Percentiles rank a stretch among this genome's conserved stretches.
phyloP scores from a whole-genome alignment of 495 filamentous ascomycete species.

The Apiosordaria backusii region DNA sequence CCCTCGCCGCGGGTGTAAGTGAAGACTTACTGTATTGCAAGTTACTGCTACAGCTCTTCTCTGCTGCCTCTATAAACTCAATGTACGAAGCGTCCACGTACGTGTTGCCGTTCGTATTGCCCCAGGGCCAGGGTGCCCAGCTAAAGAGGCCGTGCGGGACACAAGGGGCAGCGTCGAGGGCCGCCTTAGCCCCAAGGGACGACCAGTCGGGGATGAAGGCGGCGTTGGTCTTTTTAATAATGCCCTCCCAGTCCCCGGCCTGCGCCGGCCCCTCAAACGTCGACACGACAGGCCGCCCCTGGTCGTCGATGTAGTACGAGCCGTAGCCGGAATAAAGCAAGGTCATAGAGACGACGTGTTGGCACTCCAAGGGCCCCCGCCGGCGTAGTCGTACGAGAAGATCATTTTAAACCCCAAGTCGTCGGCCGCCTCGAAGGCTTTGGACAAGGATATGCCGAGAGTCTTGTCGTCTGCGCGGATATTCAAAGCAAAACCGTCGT shows the following conservation, averaged over 20 bases:
- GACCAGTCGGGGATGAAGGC: constrained; percentile 33
- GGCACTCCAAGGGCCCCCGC: constrained; percentile 25
- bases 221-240: constrained; percentile 28
- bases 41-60: background rate
- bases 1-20: background rate
- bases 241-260: constrained; percentile 26
- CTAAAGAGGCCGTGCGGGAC: constrained; percentile 35
- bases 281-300: constrained; percentile 28
- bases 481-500: background rate
- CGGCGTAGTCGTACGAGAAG: constrained; percentile 41
- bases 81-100: constrained; percentile 19
- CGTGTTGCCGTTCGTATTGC: constrained; percentile 49
- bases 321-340: constrained; percentile 25
- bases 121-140: constrained; percentile 41
- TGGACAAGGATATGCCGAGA: background rate
- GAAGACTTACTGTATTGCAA: background rate
- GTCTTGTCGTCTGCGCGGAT: background rate
- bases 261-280: constrained; percentile 30
- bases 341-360: constrained; percentile 17
- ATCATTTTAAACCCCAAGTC: constrained; percentile 34
- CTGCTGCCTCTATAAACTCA: no score
- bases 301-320: constrained; percentile 31
- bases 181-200: constrained; percentile 19
- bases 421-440: background rate
- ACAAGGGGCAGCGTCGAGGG: background rate